phyloP scores from a whole-genome alignment of 1,284 basidiomycete species.

The Naganishia sp. region DNA sequence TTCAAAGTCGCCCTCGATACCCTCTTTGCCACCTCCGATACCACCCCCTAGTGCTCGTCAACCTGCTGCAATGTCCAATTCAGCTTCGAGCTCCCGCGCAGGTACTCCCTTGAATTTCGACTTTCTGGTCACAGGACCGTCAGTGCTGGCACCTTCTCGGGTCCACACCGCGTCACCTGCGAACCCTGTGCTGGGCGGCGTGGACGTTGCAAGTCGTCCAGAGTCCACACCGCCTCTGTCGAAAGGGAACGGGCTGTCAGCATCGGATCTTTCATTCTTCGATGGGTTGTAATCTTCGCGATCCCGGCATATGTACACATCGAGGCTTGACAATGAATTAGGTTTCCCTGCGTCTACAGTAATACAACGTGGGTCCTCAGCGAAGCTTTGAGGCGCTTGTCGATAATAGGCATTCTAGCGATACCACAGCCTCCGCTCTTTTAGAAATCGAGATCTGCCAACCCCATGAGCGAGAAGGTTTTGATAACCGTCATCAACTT shows the following conservation, averaged over 20 bases:
- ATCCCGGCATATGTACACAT: background rate
- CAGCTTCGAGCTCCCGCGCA: background rate
- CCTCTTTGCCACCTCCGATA: constrained; percentile 13
- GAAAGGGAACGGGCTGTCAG: constrained; percentile 59
- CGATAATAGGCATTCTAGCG: background rate
- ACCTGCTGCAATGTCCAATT: background rate
- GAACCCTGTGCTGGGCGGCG: background rate
- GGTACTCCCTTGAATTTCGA: constrained; percentile 20
- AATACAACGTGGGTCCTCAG: background rate
- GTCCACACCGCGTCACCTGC: background rate
- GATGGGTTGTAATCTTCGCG: constrained; percentile 57
- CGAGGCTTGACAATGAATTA: background rate
- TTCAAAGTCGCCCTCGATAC: constrained; percentile 27
- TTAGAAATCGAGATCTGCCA: constrained; percentile 29
- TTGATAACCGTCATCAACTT: constrained; percentile 49
- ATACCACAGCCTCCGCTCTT: background rate
- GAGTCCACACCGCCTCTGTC: constrained; percentile 39
- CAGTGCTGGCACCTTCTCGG: background rate
- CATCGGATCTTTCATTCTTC: constrained; percentile 73
- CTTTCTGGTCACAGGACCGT: background rate
- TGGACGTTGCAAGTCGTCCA: constrained; percentile 6
- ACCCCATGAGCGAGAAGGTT: constrained; percentile 30
- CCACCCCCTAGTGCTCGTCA: constrained; percentile 14
- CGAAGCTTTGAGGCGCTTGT: background rate
- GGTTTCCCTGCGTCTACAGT: background rate